Evolutionary conservation across 2,329 filamentous ascomycete genomes (phyloP), one percentile per base, ranked within the genome.

Genomic region (Basipetospora chlamydospora): DNA sequence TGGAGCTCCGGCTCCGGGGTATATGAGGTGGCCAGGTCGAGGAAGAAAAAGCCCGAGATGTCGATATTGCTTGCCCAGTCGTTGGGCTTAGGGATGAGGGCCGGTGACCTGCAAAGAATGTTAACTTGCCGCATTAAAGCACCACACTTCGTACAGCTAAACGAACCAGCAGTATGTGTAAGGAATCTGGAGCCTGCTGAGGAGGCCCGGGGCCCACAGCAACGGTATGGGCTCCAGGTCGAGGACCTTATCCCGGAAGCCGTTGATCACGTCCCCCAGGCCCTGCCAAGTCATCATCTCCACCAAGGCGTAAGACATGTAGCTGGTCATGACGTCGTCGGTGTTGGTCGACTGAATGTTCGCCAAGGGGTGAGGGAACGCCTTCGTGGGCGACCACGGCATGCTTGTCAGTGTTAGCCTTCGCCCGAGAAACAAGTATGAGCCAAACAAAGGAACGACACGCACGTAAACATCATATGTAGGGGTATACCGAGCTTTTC

Each of bases 251-350:
- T 79, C 76, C 36, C 87, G 69, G 49, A 94, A 95, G 9, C 77
- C 70, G 50, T 96, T 95, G 51, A 95, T 88, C 5, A 95, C 65
- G 54, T 95, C 87, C 26, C 87, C 87, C 4, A 94, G 60, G 0
- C 85, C 86, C 56, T 94, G 85, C 85, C 85, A 93, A 9, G 86
- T 87, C 67, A 94, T 75, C 71, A 92, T 83, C 46, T 94, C 86
- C 2, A 93, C 80, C 15, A 93, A 62, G 1, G 79, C 76, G 48
- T 93, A 94, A 0, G 80, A 82, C 39, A 92, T 66, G 49, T 83
- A 88, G 47, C 90, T 93, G 1, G 82, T 80, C 40, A 84, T 67
- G n/a, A 72, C 72, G 5, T 73, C 66, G 47, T 90, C 83, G 1
- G 80, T 79, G 46, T 85, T 84, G 1, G 77, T 74, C 2, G 74